Percentiles rank a stretch among this genome's conserved stretches.
These are phyloP conservation scores for Amniculicola lignicola DNA, from an alignment of 495 filamentous ascomycete genomes.

Conservation along the genomic window DNA sequence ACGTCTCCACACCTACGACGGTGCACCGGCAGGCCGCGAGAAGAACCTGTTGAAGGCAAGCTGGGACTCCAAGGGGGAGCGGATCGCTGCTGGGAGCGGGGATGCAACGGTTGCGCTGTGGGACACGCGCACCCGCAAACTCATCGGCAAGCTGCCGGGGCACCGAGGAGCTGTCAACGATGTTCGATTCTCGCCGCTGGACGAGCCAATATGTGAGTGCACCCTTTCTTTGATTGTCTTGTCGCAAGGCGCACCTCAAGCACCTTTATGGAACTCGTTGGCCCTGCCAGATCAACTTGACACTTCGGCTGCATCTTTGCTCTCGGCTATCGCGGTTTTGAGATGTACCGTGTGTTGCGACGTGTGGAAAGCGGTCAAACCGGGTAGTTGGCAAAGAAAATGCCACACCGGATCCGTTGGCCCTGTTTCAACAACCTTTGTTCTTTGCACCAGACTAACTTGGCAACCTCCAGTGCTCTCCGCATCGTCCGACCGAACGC, in stretches of 20 bases:
- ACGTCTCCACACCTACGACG: conserved; percentile 80
- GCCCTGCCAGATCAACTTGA: too few relatives aligned
- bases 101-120: conserved; percentile 90
- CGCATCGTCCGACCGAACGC: conserved; percentile 41
- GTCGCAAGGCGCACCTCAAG: neutral
- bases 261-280: too few relatives aligned
- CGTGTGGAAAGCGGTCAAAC: too few relatives aligned
- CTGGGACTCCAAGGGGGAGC: conserved; percentile 84
- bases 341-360: too few relatives aligned
- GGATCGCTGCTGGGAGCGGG: conserved; percentile 82
- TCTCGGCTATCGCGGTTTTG: too few relatives aligned
- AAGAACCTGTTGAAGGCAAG: conserved; percentile 89
- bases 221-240: conserved; percentile 1
- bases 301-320: too few relatives aligned
- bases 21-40: conserved; percentile 80
- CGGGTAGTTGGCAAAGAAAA: too few relatives aligned
- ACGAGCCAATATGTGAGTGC: conserved; percentile 84
- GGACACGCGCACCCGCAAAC: conserved; percentile 75
- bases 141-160: conserved; percentile 91
- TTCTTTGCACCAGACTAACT: conserved; percentile 10
- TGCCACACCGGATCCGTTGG: too few relatives aligned
- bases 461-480: conserved; percentile 28
- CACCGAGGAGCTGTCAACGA: conserved; percentile 96
- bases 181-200: conserved; percentile 78
- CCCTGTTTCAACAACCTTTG: conserved; percentile 8